Base-by-base conservation (phyloP, 2,329 filamentous ascomycete species). In the Phialophora chinensis region DNA sequence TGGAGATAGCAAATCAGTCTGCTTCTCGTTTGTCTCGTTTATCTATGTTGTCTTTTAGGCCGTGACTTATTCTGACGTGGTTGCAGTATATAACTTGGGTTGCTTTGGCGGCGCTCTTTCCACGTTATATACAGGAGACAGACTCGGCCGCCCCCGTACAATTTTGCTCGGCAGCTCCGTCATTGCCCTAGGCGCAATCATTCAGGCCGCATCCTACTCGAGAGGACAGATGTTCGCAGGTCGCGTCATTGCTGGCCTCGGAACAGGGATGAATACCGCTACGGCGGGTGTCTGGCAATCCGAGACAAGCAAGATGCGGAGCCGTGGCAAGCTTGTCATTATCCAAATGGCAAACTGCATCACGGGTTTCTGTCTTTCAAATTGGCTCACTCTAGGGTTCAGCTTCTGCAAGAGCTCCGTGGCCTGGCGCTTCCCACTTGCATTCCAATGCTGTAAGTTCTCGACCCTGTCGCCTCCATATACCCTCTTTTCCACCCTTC, bases 391-490 rank as follows among this genome's bases (percentile, higher is more conserved):
- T 79, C 76, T 84, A 54, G 81, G 82, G 11, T 82, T 86, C 63
- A 83, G 82, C 8, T 86, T 85, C 74, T 83, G 83, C 60, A 80
- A 80, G 3, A 80, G 69, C 58, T 77, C 78, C 10, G 76, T 83
- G 12, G 76, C 82, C n/a, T 87, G 85, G 85, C 79, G 85, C 58
- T 85, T 86, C 66, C 85, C 85, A 0, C 80, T 87, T 59, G 83
- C 82, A 7, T 85, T 87, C 73, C 86, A 88, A 74, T 86, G 86
- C 69, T 72, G 73, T 69, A 55, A 63, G 67, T 61, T 33, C 49
- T 27, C 27, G 20, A 23, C 11, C 23, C 42, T 11, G 8, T 38
- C 27, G 10, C 14, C 42, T n/a, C 7, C 25, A 29, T 33, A 17
- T 20, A 14, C 12, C 17, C 31, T 44, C 17, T 52, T 52, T 52